Evolutionary conservation across 306 rosid species (phyloP), one percentile per base, ranked within the genome.

Genomic region (Acmispon strigosus): DNA sequence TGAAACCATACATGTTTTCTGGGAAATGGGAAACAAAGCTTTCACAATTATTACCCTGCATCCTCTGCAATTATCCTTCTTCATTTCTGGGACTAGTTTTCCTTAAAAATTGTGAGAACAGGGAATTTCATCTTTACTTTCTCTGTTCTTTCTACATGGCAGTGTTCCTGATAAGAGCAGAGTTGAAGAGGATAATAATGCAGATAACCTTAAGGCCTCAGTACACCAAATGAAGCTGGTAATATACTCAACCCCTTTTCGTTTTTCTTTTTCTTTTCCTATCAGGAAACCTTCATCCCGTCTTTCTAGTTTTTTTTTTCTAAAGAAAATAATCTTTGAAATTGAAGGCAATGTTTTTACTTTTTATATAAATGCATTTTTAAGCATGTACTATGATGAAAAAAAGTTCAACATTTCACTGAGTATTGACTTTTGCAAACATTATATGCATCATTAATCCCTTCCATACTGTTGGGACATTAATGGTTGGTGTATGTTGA

Each of bases 91-190:
- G 14, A 66, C 68, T 81, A 67, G 19, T 62, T 81, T 74, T 45
- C 22, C 71, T 37, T 49, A 48, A 6, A 53, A 39, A 66, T 59
- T 54, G 10, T 42, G 7, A 18, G 62, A 65, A 45, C 51, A 69
- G 74, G 55, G 61, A 18, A 20, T 52, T n/a, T 42, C 13, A 14
- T 42, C 10, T 72, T 22, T 48, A 64, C 8, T 72, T 34, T 66
- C 66, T 76, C 74, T 73, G 6, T 47, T 77, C 34, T 79, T 60
- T 49, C 61, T 81, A 59, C 57, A 32, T 80, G 68, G 55, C 92
- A 94, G 97, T 77, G 77, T 87, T 84, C 90, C 94, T 47, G 96
- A 79, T 60, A 87, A 87, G 89, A 91, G 83, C 70, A 70, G 43
- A 74, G 43, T 54, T 20, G 84, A 72, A 76, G 87, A 74, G 72